Base-by-base conservation (phyloP, 1,139 yeast species). In the Sugiyamaella xylanicola region DNA sequence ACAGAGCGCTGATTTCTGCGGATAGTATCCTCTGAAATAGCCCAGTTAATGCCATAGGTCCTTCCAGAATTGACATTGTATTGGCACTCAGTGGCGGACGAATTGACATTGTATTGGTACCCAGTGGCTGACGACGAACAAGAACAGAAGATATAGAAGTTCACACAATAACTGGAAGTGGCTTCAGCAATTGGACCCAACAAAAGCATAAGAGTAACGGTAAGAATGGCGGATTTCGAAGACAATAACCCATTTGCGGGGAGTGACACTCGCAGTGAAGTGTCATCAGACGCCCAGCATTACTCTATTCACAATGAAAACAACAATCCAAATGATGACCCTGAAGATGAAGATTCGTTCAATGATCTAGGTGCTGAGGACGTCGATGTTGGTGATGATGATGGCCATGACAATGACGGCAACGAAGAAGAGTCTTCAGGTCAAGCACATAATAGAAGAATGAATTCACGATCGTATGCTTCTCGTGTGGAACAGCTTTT, bases 181-280 rank as follows among this genome's bases (percentile, higher is more conserved):
- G n/a, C n/a, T n/a, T n/a, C n/a, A n/a, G n/a, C n/a, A n/a, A n/a
- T n/a, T n/a, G n/a, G n/a, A n/a, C n/a, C n/a, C n/a, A n/a, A n/a
- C n/a, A n/a, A n/a, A n/a, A n/a, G n/a, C n/a, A n/a, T n/a, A n/a
- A n/a, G n/a, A n/a, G n/a, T n/a, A n/a, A n/a, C n/a, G n/a, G n/a
- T n/a, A n/a, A n/a, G n/a, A n/a, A 68, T 68, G 71, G 71, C 74
- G 56, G 76, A 74, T 51, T 75, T 73, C 59, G 79, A 76, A 61
- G 77, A 74, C 59, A 75, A 74, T 62, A 75, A 74, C 60, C 78
- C 78, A 17, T 71, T 74, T 57, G 74, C 77, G n/a, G 75, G 71
- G 16, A 66, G 68, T 51, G 74, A 69, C 51, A 60, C 55, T 15
- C 51, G 66, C 56, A 60, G 61, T 17, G 58, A 61, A 25, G 41